Percentiles rank a stretch among this genome's conserved stretches.
These are phyloP conservation scores for Capronia americana DNA, from an alignment of 2,329 filamentous ascomycete genomes.

Conservation along the genomic window DNA sequence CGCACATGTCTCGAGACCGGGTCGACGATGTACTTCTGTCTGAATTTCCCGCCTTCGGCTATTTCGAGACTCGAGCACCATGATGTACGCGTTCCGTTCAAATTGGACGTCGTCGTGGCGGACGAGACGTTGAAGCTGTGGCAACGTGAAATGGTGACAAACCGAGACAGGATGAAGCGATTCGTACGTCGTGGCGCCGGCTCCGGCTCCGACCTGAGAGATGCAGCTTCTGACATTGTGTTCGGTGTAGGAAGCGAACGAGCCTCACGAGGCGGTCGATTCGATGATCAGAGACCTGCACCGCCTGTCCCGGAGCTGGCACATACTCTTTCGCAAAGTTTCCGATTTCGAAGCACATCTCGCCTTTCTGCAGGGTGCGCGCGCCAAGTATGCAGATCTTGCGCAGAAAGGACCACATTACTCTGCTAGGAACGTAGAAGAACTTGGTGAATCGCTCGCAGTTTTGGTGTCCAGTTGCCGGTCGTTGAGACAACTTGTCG, in stretches of 20 bases:
- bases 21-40: conserved; percentile 10
- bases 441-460: background rate
- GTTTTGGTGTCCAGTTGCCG: conserved; percentile 9
- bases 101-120: conserved; percentile 1
- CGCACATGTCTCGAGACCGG: background rate
- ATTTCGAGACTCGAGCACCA: background rate
- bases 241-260: background rate
- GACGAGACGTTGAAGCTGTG: conserved; percentile 13
- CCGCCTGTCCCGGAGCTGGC: conserved; percentile 5
- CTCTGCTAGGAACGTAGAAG: background rate
- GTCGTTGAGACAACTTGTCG: conserved; percentile 7
- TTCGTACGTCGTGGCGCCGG: background rate
- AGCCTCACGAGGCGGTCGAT: conserved; percentile 6
- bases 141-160: conserved; percentile 7
- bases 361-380: conserved; percentile 1
- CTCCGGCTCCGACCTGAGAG: background rate
- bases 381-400: background rate
- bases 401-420: no score
- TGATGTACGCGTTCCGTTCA: conserved; percentile 1
- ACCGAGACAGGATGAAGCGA: conserved; percentile 5
- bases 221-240: background rate
- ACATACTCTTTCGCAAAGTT: conserved; percentile 12
- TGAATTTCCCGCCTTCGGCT: conserved; percentile 7
- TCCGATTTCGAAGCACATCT: conserved; percentile 13
- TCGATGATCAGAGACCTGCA: conserved; percentile 8